These are phyloP conservation scores for Deakozyma indianensis DNA, from an alignment of 805 yeast genomes.

Conservation along the genomic window DNA sequence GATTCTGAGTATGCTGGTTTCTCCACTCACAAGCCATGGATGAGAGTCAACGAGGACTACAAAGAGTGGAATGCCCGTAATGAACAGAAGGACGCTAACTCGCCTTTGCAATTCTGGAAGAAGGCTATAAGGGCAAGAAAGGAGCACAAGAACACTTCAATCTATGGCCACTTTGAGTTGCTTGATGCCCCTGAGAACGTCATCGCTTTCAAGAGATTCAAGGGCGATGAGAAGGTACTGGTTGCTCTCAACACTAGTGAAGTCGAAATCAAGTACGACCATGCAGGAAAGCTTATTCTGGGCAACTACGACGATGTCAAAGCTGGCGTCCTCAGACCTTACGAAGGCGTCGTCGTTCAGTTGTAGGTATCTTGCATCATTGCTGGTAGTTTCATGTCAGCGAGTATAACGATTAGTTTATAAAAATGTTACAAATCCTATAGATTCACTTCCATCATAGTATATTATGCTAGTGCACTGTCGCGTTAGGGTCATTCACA, in stretches of 20 bases:
- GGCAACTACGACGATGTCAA: not conserved
- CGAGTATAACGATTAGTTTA: too few relatives aligned
- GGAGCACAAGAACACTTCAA: constrained; percentile 27
- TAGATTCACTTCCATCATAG: too few relatives aligned
- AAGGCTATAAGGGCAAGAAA: constrained; percentile 31
- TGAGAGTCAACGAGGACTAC: constrained; percentile 35
- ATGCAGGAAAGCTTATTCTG: not conserved
- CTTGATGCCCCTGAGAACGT: constrained; percentile 30
- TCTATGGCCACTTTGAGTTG: constrained; percentile 32
- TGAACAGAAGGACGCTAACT: constrained; percentile 31
- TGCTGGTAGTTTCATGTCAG: too few relatives aligned
- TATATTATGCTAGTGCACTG: not conserved
- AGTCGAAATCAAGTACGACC: constrained; percentile 10
- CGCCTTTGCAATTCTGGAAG: constrained; percentile 33
- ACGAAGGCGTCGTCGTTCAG: not conserved
- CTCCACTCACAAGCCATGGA: constrained; percentile 37
- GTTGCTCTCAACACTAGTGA: constrained; percentile 31
- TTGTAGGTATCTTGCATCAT: too few relatives aligned
- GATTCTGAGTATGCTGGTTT: constrained; percentile 31
- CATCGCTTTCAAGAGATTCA: constrained; percentile 26
- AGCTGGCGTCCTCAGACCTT: not conserved
- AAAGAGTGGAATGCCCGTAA: constrained; percentile 33
- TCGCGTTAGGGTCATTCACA: not conserved
- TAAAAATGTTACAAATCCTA: not conserved
- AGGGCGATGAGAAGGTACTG: constrained; percentile 21